A percentile compares a stretch with the other conserved stretches of the same genome.
Conservation (phyloP, 2,329 filamentous ascomycete species). For the Penicillium brasilianum region DNA sequence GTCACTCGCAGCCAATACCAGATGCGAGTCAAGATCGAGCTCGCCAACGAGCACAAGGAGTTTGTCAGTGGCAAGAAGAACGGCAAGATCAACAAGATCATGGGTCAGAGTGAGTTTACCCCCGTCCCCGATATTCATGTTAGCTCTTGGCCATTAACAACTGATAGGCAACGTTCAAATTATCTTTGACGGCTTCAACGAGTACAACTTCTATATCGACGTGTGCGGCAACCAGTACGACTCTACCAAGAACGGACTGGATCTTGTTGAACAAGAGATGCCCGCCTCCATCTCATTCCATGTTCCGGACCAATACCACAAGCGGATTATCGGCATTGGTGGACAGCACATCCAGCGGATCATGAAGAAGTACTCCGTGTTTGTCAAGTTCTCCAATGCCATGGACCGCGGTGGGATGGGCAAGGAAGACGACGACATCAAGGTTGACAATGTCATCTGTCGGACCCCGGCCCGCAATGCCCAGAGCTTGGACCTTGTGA, state of each 20-base stretch:
- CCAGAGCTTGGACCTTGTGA: constrained; percentile 93
- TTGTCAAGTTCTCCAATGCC: constrained; percentile 98
- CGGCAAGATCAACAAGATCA: constrained; percentile 99
- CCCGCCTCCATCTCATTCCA: constrained; percentile 99
- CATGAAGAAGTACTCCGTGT: constrained; percentile 99
- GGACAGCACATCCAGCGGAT: constrained; percentile 98
- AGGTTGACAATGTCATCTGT: constrained; percentile 98
- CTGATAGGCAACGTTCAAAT: constrained; percentile 85
- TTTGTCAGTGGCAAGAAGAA: constrained; percentile 99
- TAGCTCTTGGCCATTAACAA: constrained; percentile 2
- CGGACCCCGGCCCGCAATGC: constrained; percentile 96
- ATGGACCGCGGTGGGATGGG: constrained; percentile 96
- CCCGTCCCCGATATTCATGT: no score
- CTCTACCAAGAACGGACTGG: constrained; percentile 88
- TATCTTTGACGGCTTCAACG: constrained; percentile 98
- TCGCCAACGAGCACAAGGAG: constrained; percentile 99
- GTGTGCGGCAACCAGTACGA: constrained; percentile 92
- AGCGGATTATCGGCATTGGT: constrained; percentile 97
- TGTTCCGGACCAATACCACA: constrained; percentile 98
- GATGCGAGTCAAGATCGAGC: constrained; percentile 96
- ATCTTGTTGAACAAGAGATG: constrained; percentile 98
- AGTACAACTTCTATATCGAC: constrained; percentile 99
- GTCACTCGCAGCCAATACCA: constrained; percentile 86
- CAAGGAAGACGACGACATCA: constrained; percentile 96
- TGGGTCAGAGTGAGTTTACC: constrained; percentile 81